Evolutionary conservation across 2,329 filamentous ascomycete species (phyloP), one percentile per base, ranked within the genome.

Genomic region (Exserohilum turcica): DNA sequence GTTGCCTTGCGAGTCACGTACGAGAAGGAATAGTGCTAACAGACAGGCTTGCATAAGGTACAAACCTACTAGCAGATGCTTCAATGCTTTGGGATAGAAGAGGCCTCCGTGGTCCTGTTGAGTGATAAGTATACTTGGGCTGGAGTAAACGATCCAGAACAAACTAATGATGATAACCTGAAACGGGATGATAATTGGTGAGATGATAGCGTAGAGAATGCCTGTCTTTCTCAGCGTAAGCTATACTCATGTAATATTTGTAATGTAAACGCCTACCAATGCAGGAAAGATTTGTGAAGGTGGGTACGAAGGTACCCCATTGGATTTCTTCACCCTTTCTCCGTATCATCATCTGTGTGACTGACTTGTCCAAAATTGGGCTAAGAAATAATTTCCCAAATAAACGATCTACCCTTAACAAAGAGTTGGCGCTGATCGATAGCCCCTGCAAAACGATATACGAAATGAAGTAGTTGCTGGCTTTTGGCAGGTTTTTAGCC

Each of bases 401-500:
- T n/a, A 60, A 21, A 7, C 16, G 6, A 36, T 59, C 37, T 0
- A 57, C 36, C 6, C 38, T 24, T 13, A 61, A 13, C 0, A 61
- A 15, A 15, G 42, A 35, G 40, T 38, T 54, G 4, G 56, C 54
- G 32, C 56, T 60, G 5, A 53, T 28, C 8, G 37, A 61, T 6
- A 61, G 37, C 8, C 27, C 51, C 18, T 61, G 32, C 10, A 61
- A 48, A n/a, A 61, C 45, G 15, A 61, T 40, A 32, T 61, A 61
- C 1, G 37, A 61, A 10, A 61, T 4, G 24, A 61, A 61, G 52
- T 61, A 61, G 12, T 61, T 61, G n/a, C 56, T 59, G 44, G 21
- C 56, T 52, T 61, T 61, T 24, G 16, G 56, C 15, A 61, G 39
- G 7, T 61, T 61, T n/a, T 59, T 61, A n/a, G 48, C 59, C 13